Conservation (phyloP, 306 rosid species). For the Pterocarpus santalinus region DNA sequence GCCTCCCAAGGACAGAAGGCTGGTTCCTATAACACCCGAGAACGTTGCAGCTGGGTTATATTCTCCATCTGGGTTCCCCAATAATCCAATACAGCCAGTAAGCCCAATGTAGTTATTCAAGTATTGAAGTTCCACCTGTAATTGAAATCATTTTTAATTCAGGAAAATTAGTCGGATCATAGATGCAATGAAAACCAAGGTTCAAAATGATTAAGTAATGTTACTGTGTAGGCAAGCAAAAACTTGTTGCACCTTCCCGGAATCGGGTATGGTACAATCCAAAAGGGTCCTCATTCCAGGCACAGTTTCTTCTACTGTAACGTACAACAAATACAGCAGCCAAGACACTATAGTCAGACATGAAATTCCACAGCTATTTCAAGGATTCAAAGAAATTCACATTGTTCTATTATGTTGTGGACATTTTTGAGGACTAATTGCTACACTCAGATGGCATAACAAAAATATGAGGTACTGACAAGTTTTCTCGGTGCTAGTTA, state of each 20-base stretch:
- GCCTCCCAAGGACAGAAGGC: constrained; percentile 22
- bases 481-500: background rate
- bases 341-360: constrained; percentile 28
- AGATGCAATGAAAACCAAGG: background rate
- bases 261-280: constrained; percentile 55
- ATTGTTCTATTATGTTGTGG: constrained; percentile 23
- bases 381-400: constrained; percentile 9
- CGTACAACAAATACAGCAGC: constrained; percentile 35
- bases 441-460: background rate
- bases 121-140: constrained; percentile 69
- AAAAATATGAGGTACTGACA: background rate
- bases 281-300: constrained; percentile 66
- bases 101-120: constrained; percentile 55
- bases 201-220: background rate
- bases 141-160: constrained; percentile 17
- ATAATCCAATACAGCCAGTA: constrained; percentile 67
- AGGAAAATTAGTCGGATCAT: constrained; percentile 15
- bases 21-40: constrained; percentile 31
- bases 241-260: constrained; percentile 59
- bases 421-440: constrained; percentile 13
- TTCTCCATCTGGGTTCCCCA: constrained; percentile 35
- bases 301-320: constrained; percentile 61
- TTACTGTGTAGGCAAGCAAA: constrained; percentile 7
- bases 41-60: constrained; percentile 5
- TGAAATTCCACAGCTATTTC: constrained; percentile 7